Conservation (phyloP, 176 grass and related monocot species). For the Aegilops bicornis region DNA sequence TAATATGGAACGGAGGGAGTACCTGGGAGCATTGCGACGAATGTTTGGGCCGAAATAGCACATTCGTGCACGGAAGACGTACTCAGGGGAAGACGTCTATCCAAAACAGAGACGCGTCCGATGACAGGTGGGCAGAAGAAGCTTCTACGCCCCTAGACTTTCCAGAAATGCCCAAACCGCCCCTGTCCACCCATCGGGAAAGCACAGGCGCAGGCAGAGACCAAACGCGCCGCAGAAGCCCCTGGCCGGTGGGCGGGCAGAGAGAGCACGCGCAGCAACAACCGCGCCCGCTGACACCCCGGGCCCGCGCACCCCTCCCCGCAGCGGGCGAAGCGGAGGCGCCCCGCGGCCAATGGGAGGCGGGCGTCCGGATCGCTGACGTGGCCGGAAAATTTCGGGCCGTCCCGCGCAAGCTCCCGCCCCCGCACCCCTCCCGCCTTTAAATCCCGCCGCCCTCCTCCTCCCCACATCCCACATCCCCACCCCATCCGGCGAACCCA, state of each 20-base stretch:
- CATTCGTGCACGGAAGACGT: too few species aligned
- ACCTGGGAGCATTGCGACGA: too few species aligned
- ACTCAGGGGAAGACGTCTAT: too few species aligned
- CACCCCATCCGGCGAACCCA: background rate
- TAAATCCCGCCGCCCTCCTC: conserved; percentile 39
- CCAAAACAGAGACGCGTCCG: too few species aligned
- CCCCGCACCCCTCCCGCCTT: background rate
- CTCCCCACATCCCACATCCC: conserved; percentile 8
- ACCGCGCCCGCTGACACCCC: background rate
- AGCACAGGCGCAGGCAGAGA: background rate
- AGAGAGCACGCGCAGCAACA: background rate
- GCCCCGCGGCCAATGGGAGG: conserved; percentile 33
- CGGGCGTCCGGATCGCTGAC: conserved; percentile 57
- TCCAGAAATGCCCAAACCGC: background rate
- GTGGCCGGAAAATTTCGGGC: conserved; percentile 26
- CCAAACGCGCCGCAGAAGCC: too few species aligned
- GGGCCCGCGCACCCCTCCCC: background rate
- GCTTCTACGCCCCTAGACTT: background rate
- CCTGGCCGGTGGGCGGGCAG: too few species aligned
- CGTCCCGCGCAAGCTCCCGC: conserved; percentile 59
- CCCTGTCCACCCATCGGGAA: too few species aligned
- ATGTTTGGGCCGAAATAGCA: too few species aligned
- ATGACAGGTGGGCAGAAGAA: too few species aligned
- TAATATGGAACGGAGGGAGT: too few species aligned
- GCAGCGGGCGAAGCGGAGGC: background rate